Base-by-base conservation (phyloP, 2,329 filamentous ascomycete genomes). In the Cladophialophora chaetospira region DNA sequence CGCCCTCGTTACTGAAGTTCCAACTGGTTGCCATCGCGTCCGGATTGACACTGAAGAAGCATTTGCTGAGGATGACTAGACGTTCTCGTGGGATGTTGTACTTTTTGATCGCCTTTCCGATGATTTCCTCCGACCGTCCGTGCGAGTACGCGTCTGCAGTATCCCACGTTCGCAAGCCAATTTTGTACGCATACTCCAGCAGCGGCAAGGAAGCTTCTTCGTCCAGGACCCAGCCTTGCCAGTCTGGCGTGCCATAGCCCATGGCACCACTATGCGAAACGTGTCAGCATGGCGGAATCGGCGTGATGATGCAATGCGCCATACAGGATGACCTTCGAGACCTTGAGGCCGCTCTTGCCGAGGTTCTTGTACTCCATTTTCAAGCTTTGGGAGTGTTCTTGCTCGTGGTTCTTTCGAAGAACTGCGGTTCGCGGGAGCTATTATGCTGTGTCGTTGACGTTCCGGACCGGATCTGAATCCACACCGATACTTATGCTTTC, bases 21-120 rank as follows among this genome's bases (percentile, higher is more conserved):
- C 74, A 69, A 46, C 71, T 76, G 40, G 67, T 67, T 28, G 66
- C 65, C 31, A 66, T 64, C 42, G 21, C 42, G 42, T 72, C 67
- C 19, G 71, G 62, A 36, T 65, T 65, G 5, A 65, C 65, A 4
- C 73, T 72, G 48, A 72, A 78, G 65, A 67, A 79, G 64, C 78
- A 80, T 67, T 86, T 86, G 15, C 79, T 81, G 45, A 84, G 71
- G 48, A 87, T 79, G 49, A 84, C 77, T 3, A 86, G 69, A 61
- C 80, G 82, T 35, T 82, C 71, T 13, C 83, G 76, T 0, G 80
- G 80, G 35, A 85, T 78, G 25, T 77, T 70, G 70, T 80, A 84
- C 60, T 83, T 77, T 66, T 82, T 81, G 67, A 87, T 79, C 0
- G 82, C 82, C 64, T 83, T 83, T 57, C 77, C 82, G 2, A n/a